A percentile compares a stretch with the other conserved stretches of the same genome.
These are phyloP conservation scores for Aspergillus intermedius DNA, from an alignment of 2,329 filamentous ascomycete genomes.

Conservation along the genomic window DNA sequence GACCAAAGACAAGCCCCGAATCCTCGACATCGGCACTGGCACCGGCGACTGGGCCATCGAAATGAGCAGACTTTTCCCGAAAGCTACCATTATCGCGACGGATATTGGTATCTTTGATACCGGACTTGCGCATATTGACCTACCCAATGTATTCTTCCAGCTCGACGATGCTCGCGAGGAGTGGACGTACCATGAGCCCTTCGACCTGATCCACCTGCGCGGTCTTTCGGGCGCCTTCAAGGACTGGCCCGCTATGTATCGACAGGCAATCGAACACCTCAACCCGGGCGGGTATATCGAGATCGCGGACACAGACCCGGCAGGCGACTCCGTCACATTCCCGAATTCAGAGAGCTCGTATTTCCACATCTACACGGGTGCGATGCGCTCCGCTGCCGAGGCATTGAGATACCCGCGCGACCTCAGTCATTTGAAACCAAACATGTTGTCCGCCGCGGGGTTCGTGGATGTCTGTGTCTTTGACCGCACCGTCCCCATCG, in stretches of 20 bases:
- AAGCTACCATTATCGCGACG: constrained; percentile 43
- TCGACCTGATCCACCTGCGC: constrained; percentile 46
- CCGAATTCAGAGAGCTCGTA: constrained; percentile 24
- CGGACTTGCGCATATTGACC: constrained; percentile 24
- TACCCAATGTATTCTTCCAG: constrained; percentile 43
- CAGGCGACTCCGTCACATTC: constrained; percentile 18
- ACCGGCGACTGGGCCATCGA: constrained; percentile 46
- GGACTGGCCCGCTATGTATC: constrained; percentile 42
- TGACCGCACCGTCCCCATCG: constrained; percentile 33
- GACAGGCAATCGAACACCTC: constrained; percentile 40
- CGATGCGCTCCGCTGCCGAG: constrained; percentile 34
- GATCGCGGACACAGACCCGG: constrained; percentile 36
- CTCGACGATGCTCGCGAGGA: constrained; percentile 43
- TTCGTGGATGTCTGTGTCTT: constrained; percentile 39
- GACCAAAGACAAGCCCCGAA: constrained; percentile 19
- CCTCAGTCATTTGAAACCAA: constrained; percentile 37
- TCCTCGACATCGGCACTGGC: constrained; percentile 43
- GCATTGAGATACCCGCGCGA: constrained; percentile 36
- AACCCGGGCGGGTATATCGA: constrained; percentile 44
- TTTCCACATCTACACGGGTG: constrained; percentile 26
- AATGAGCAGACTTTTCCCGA: constrained; percentile 40
- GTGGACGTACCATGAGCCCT: constrained; percentile 45
- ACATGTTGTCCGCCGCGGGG: constrained; percentile 37
- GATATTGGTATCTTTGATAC: constrained; percentile 41
- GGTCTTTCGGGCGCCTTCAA: constrained; percentile 43